These are phyloP conservation scores for Debaryomyces robertsiae DNA, from an alignment of 1,139 yeast genomes.

Conservation along the genomic window DNA sequence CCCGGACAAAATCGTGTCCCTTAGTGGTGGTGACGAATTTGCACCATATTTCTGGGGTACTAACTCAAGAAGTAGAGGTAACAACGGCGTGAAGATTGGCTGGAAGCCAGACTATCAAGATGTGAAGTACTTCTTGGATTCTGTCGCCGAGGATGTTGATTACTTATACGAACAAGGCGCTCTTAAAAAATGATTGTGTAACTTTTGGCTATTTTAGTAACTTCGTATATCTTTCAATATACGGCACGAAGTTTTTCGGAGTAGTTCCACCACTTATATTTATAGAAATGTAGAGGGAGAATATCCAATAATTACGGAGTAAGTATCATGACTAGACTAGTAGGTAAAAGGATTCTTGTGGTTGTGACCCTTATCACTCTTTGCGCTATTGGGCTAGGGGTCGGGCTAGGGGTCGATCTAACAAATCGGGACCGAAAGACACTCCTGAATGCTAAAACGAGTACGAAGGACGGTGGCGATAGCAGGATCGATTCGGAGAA, in stretches of 20 bases:
- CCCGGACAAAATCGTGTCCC: conserved; percentile 19
- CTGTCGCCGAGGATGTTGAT: conserved; percentile 22
- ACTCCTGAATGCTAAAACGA: background rate
- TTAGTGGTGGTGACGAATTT: conserved; percentile 20
- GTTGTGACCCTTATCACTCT: too few species aligned
- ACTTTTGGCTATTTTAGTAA: background rate
- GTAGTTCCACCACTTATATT: background rate
- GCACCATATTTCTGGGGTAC: conserved; percentile 34
- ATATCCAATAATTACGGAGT: too few species aligned
- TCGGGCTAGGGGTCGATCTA: conserved; percentile 7
- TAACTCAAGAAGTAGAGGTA: conserved; percentile 33
- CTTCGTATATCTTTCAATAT: background rate
- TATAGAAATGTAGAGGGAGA: too few species aligned
- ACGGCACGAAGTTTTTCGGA: background rate
- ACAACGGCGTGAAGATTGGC: conserved; percentile 27
- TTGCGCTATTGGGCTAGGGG: conserved; percentile 5
- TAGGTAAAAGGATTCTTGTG: too few species aligned
- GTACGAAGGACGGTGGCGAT: background rate
- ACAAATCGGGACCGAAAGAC: background rate
- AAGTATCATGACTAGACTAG: too few species aligned
- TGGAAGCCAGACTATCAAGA: conserved; percentile 25
- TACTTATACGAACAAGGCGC: conserved; percentile 11
- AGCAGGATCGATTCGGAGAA: background rate
- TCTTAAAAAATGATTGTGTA: conserved; percentile 2
- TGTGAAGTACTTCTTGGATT: conserved; percentile 20